These are phyloP conservation scores for Gracilariopsis chorda DNA, from an alignment of 23 red algal species.

Conservation along the genomic window DNA sequence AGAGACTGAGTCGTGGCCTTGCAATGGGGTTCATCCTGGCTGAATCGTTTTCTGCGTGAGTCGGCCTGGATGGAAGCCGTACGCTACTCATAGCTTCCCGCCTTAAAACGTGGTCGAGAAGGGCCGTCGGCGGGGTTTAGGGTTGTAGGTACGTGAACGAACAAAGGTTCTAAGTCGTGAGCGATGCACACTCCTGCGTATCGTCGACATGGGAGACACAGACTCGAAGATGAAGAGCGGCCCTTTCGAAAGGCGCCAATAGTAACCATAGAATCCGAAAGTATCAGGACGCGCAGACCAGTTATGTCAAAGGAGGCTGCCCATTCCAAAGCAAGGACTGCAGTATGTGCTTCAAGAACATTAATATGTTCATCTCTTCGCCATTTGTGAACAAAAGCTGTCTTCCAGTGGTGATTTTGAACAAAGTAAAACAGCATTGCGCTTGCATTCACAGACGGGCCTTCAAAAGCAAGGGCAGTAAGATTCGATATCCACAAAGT, in stretches of 20 bases:
- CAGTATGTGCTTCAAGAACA: not conserved
- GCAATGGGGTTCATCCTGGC: not conserved
- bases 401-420: not conserved
- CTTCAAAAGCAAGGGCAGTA: not conserved
- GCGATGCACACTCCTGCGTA: not conserved
- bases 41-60: not conserved
- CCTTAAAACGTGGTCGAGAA: not conserved
- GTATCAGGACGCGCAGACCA: too few species aligned
- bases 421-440: too few species aligned
- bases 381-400: not conserved
- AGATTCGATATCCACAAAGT: not conserved
- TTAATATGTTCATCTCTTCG: not conserved
- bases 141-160: not conserved
- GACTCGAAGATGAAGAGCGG: not conserved
- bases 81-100: not conserved
- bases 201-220: not conserved
- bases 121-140: slow-evolving; percentile 12
- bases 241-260: not conserved
- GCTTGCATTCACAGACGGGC: too few species aligned
- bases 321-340: not conserved
- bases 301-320: too few species aligned
- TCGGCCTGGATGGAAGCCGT: not conserved
- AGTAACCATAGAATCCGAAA: not conserved
- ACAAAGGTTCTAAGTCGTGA: not conserved
- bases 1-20: not conserved